Conservation (phyloP, 495 filamentous ascomycete genomes). For the Niebla homalea region DNA sequence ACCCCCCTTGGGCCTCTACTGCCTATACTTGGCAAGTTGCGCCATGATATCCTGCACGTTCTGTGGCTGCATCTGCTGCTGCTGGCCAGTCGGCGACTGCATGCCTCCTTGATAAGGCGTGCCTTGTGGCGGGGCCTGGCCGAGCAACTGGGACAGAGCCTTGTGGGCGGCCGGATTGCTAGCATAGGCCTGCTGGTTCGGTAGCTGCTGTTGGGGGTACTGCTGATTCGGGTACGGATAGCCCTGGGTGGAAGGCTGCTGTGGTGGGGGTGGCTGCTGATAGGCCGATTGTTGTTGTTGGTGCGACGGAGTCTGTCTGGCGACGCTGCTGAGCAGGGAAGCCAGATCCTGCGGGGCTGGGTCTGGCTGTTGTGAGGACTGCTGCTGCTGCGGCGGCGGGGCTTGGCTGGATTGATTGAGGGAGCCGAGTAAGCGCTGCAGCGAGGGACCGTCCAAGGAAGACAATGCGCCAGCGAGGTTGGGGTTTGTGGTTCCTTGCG, state of each 20-base stretch:
- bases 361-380: slow-evolving; percentile 17
- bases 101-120: slow-evolving; percentile 15
- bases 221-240: slow-evolving; percentile 25
- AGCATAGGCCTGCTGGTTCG: slow-evolving; percentile 23
- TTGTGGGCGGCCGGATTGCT: slow-evolving; percentile 21
- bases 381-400: slow-evolving; percentile 7
- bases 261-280: slow-evolving; percentile 22
- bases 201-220: slow-evolving; percentile 24
- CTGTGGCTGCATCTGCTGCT: slow-evolving; percentile 29
- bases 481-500: slow-evolving; percentile 16
- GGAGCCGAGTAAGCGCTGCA: slow-evolving; percentile 60
- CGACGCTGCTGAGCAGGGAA: slow-evolving; percentile 38
- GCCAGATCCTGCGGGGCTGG: slow-evolving; percentile 43
- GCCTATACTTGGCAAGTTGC: slow-evolving; percentile 47
- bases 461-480: slow-evolving; percentile 46
- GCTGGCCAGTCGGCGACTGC: slow-evolving; percentile 15
- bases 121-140: slow-evolving; percentile 23
- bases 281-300: slow-evolving; percentile 19
- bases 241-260: slow-evolving; percentile 19
- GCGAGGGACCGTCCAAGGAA: slow-evolving; percentile 53
- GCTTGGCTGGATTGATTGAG: slow-evolving; percentile 24
- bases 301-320: slow-evolving; percentile 24
- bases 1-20: slow-evolving; percentile 20
- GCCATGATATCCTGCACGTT: slow-evolving; percentile 50
- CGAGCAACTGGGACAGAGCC: slow-evolving; percentile 34